Evolutionary conservation across 257 asterid genomes (phyloP).

Genomic region (Echium plantagineum): DNA sequence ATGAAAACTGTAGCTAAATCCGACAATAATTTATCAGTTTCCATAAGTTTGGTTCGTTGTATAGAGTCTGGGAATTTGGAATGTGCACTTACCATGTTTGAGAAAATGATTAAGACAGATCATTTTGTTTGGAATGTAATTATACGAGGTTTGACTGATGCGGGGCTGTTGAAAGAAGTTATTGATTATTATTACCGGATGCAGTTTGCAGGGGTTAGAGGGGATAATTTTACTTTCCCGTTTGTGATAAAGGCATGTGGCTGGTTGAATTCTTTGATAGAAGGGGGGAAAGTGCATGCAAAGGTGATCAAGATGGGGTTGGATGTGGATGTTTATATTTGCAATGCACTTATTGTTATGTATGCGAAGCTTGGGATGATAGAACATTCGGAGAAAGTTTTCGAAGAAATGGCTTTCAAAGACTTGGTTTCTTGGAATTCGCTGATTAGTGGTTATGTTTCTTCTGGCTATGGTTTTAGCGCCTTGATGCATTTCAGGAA

Average conservation of each 20-base stretch:
- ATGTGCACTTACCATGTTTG: slow-evolving; percentile 50
- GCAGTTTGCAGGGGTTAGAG: slow-evolving; percentile 32
- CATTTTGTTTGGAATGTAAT: slow-evolving; percentile 45
- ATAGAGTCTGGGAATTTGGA: slow-evolving; percentile 33
- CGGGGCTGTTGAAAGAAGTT: slow-evolving; percentile 35
- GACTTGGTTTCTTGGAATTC: slow-evolving; percentile 66
- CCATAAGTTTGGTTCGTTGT: slow-evolving; percentile 11
- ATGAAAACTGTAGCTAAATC: slow-evolving; percentile 6
- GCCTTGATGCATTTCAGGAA: slow-evolving; percentile 29
- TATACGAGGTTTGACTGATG: slow-evolving; percentile 42
- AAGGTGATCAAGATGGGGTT: slow-evolving; percentile 39
- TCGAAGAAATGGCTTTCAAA: slow-evolving; percentile 31
- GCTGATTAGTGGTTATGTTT: slow-evolving; percentile 45
- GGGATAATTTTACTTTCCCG: slow-evolving; percentile 50
- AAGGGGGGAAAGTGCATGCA: slow-evolving; percentile 41
- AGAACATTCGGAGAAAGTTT: slow-evolving; percentile 32
- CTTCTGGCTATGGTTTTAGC: slow-evolving; percentile 30
- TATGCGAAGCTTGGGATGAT: slow-evolving; percentile 44
- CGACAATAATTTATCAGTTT: slow-evolving; percentile 15
- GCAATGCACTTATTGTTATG: slow-evolving; percentile 48
- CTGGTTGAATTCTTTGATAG: slow-evolving; percentile 27
- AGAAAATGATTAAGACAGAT: slow-evolving; percentile 23
- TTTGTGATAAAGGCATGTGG: slow-evolving; percentile 51
- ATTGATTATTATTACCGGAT: slow-evolving; percentile 32
- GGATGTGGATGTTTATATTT: slow-evolving; percentile 38